Evolutionary conservation across 805 yeast genomes (phyloP).

Genomic region (Sugiyamaella smithiae): DNA sequence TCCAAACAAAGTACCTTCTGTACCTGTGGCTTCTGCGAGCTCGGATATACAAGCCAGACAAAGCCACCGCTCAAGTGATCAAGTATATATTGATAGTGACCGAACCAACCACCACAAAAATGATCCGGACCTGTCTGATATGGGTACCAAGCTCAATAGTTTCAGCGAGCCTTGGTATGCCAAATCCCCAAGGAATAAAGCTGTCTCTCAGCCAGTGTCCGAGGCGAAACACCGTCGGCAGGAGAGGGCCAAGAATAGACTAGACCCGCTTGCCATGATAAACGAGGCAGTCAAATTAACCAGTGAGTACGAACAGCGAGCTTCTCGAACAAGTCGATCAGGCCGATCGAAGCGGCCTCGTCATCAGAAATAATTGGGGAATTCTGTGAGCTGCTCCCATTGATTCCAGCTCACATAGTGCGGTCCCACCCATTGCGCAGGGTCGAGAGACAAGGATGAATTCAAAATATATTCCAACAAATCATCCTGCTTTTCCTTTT

Average conservation of each 20-base stretch:
- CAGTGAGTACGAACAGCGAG: not conserved
- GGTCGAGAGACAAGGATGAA: constrained; percentile 10
- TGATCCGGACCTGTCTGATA: no score
- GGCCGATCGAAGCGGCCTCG: not conserved
- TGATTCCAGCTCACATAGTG: constrained; percentile 9
- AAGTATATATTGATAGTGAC: not conserved
- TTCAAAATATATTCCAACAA: constrained; percentile 6
- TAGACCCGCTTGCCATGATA: not conserved
- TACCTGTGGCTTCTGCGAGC: no score
- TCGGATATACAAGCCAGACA: no score
- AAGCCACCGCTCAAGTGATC: not conserved
- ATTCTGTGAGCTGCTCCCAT: not conserved
- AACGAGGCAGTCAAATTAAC: not conserved
- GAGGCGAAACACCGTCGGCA: not conserved
- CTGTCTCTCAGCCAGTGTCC: not conserved
- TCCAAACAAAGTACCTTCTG: no score
- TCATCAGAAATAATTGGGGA: not conserved
- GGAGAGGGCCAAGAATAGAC: not conserved
- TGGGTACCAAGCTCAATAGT: not conserved
- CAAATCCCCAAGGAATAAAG: not conserved
- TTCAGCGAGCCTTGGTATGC: constrained; percentile 1
- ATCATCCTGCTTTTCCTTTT: not conserved
- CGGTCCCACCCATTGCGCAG: constrained; percentile 12
- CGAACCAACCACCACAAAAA: no score
- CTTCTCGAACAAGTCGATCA: not conserved